These are phyloP conservation scores for Globisporangium spiculum DNA, from an alignment of 352 stramenopile species.

Conservation along the genomic window DNA sequence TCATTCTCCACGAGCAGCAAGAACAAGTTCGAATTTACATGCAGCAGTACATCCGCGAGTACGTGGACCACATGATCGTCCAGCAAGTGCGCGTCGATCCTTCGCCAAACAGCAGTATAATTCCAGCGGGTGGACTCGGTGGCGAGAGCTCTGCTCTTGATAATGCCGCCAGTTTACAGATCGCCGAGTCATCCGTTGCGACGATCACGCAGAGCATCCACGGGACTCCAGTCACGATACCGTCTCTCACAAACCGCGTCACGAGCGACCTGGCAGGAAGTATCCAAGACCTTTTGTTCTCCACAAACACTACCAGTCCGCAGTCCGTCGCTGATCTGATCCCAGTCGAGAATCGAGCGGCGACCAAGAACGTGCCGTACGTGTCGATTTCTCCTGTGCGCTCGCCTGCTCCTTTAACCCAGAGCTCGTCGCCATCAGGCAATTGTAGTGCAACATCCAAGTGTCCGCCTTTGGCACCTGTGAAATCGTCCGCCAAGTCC, in stretches of 20 bases:
- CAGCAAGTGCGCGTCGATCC: constrained; percentile 25
- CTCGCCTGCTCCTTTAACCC: background rate
- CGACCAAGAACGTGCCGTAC: constrained; percentile 4
- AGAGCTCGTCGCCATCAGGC: background rate
- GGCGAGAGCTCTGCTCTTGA: constrained; percentile 7
- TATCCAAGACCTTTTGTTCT: constrained; percentile 67
- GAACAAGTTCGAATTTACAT: constrained; percentile 51
- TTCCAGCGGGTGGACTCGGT: background rate
- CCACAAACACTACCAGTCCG: constrained; percentile 52
- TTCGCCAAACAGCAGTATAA: background rate
- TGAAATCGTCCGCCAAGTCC: background rate
- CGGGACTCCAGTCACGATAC: constrained; percentile 49
- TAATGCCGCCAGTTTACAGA: background rate
- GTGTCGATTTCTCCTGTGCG: constrained; percentile 8
- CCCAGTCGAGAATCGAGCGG: constrained; percentile 11
- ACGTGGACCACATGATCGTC: constrained; percentile 45
- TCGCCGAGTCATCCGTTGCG: constrained; percentile 6
- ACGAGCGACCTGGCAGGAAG: constrained; percentile 39
- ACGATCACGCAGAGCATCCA: constrained; percentile 40
- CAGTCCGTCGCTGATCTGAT: constrained; percentile 57
- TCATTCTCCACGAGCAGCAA: constrained; percentile 46
- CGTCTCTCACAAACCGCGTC: constrained; percentile 39
- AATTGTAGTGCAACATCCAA: background rate
- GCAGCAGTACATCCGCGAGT: constrained; percentile 62
- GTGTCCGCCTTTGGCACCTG: constrained; percentile 9